A percentile compares a stretch with the other conserved stretches of the same genome.
phyloP scores from a whole-genome alignment of 192 early-diverging fungal species.

The Podila horticola region DNA sequence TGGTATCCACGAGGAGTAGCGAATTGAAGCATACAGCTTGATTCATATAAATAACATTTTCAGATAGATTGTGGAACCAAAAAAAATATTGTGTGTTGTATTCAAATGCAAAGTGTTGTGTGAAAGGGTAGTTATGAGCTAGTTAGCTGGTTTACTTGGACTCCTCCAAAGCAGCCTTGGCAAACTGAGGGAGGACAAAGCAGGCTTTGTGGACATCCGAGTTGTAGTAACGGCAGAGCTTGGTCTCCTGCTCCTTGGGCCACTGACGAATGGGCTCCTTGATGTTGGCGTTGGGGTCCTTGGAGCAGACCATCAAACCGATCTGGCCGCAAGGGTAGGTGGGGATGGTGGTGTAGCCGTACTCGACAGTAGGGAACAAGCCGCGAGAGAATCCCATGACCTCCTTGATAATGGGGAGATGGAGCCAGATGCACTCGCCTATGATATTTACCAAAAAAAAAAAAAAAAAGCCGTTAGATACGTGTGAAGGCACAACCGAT shows the following conservation, averaged over 20 bases:
- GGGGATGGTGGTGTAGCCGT: constrained; percentile 94
- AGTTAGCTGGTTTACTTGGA: constrained; percentile 17
- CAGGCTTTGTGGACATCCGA: constrained; percentile 90
- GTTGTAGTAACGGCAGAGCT: constrained; percentile 94
- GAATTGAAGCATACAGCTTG: not conserved
- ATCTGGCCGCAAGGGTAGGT: constrained; percentile 99
- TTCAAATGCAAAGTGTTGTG: constrained; percentile 1
- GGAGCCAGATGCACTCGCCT: constrained; percentile 99
- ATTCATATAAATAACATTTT: too few species aligned
- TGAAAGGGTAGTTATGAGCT: not conserved
- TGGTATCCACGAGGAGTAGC: constrained; percentile 44
- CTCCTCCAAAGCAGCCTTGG: constrained; percentile 68
- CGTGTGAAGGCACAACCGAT: not conserved
- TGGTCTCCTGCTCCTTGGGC: constrained; percentile 81
- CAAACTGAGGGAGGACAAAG: constrained; percentile 95
- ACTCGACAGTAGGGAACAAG: constrained; percentile 92
- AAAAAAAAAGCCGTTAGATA: constrained; percentile 2
- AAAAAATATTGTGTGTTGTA: not conserved
- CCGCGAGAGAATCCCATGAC: constrained; percentile 83
- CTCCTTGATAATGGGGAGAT: constrained; percentile 90
- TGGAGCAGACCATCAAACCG: constrained; percentile 94
- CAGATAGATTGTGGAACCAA: too few species aligned
- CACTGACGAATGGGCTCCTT: constrained; percentile 81
- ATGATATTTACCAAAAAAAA: not conserved
- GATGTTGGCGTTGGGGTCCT: constrained; percentile 78